These are phyloP conservation scores for Chlorella sp. DNA, from an alignment of 139 green algal genomes.

Conservation along the genomic window DNA sequence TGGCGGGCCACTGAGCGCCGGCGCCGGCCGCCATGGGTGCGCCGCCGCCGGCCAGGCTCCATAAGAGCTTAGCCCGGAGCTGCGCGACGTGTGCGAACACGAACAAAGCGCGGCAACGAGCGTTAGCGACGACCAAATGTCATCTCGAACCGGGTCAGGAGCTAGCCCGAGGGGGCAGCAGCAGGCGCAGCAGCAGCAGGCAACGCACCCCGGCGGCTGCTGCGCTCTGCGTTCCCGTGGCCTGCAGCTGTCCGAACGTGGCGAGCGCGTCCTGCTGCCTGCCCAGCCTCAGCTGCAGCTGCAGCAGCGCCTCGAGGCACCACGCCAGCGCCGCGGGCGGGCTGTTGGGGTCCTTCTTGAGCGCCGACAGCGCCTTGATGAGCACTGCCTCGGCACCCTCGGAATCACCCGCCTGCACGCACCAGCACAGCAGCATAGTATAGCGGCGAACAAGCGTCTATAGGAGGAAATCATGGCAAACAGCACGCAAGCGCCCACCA, in stretches of 20 bases:
- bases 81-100: not conserved
- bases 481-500: too few relatives aligned
- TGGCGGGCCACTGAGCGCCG: not conserved
- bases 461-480: too few relatives aligned
- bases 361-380: constrained; percentile 25
- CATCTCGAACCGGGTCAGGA: too few relatives aligned
- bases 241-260: constrained; percentile 19
- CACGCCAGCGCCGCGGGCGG: not conserved
- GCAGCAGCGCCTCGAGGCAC: constrained; percentile 53
- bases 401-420: constrained; percentile 36
- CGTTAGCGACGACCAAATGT: too few relatives aligned
- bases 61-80: constrained; percentile 28
- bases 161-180: too few relatives aligned
- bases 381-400: constrained; percentile 35
- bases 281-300: constrained; percentile 53
- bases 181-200: too few relatives aligned
- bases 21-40: not conserved
- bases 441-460: too few relatives aligned
- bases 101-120: too few relatives aligned
- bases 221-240: not conserved
- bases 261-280: constrained; percentile 11
- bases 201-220: not conserved
- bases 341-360: constrained; percentile 10
- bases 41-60: constrained; percentile 27
- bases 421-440: too few relatives aligned